A percentile compares a stretch with the other conserved stretches of the same genome.
Conservation (phyloP, 2,329 filamentous ascomycete genomes). For the Coniella vitis region DNA sequence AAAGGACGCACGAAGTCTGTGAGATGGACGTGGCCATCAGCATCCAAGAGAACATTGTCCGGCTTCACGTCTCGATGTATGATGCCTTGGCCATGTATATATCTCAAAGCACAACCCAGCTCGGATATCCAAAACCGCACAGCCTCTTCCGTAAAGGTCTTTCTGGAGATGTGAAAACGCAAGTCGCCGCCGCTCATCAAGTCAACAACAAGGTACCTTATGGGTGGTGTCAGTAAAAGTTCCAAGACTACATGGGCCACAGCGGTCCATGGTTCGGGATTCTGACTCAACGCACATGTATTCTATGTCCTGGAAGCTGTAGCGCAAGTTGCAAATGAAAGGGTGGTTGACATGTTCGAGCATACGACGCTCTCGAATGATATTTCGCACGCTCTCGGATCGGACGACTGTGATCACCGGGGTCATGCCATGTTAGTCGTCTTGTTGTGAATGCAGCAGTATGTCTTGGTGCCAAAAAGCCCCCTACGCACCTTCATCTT, state of each 20-base stretch:
- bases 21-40: conserved; percentile 89
- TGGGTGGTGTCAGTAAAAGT: conserved; percentile 9
- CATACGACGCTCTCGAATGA: conserved; percentile 95
- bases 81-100: conserved; percentile 79
- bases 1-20: conserved; percentile 80
- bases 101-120: conserved; percentile 82
- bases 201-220: conserved; percentile 93
- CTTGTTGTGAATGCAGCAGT: not conserved
- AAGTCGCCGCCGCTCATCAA: conserved; percentile 96
- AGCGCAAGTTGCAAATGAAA: conserved; percentile 96
- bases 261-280: not conserved
- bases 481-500: conserved; percentile 88
- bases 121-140: conserved; percentile 97
- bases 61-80: conserved; percentile 90
- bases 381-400: conserved; percentile 96
- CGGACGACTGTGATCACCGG: conserved; percentile 72
- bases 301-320: conserved; percentile 98
- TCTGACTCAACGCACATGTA: conserved; percentile 67
- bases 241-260: not conserved
- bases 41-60: conserved; percentile 82
- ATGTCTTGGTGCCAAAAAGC: too few species aligned
- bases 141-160: conserved; percentile 95
- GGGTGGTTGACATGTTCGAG: conserved; percentile 96
- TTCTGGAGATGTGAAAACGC: conserved; percentile 94
- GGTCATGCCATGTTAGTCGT: conserved; percentile 9